Base-by-base conservation (phyloP, 805 yeast genomes). In the Saccharomycopsis malanga region DNA sequence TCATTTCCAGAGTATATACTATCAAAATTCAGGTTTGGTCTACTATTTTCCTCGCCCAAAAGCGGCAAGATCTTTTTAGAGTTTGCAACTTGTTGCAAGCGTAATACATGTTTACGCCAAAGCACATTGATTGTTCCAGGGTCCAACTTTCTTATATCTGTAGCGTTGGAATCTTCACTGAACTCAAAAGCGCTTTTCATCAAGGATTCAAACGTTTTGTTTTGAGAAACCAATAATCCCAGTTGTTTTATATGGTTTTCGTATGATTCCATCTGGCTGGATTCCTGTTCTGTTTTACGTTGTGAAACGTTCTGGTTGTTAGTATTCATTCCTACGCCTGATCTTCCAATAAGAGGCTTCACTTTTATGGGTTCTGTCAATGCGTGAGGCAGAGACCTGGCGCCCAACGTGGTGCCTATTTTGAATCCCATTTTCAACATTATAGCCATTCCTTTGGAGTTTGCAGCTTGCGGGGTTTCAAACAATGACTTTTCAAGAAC, bases 381-480 rank as follows among this genome's bases (percentile, higher is more conserved):
- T 12, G 7, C 12, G 7, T 12, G n/a, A n/a, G 9, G 10, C 18
- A 15, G 10, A 6, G 15, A 21, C 38, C 20, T 15, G 4, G 44
- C 53, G 0, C 82, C 81, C 15, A 76, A 58, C 0, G 68, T 55
- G 22, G 68, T 64, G 17, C 81, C 82, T 2, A 69, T 57, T 45
- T 63, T 67, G 56, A 68, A 79, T 1, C 83, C 84, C 83, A 79
- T 78, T 53, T 67, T 72, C 53, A 67, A 64, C 83, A 79, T 77
- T 52, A 78, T 76, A 4, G 66, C 54, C 21, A 74, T 61, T 0
- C 78, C 81, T 42, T 68, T 63, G 0, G 76, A 71, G 41, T 17
- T 23, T 27, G 30, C 7, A 27, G 15, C 30, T 12, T 21, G n/a
- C n/a, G n/a, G n/a, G n/a, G n/a, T n/a, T n/a, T n/a, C n/a, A 27